phyloP scores from a whole-genome alignment of 768 basidiomycete genomes.

The Nidularia sp. region DNA sequence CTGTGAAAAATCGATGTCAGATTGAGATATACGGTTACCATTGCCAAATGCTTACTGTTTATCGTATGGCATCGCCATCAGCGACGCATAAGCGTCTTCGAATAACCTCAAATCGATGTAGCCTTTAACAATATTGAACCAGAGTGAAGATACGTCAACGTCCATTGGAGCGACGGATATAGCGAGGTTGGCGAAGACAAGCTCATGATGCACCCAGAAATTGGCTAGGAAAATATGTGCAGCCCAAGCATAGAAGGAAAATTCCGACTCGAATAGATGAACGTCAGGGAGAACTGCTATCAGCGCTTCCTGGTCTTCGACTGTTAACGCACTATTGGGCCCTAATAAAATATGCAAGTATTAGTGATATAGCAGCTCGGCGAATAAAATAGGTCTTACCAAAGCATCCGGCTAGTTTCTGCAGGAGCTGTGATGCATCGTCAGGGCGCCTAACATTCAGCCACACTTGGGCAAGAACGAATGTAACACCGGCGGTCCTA shows the following conservation, averaged over 20 bases:
- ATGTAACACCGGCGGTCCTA: constrained; percentile 69
- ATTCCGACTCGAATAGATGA: constrained; percentile 54
- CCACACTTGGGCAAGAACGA: constrained; percentile 67
- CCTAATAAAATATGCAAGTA: constrained; percentile 24
- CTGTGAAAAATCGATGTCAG: constrained; percentile 32
- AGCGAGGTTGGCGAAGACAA: constrained; percentile 75
- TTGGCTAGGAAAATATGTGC: constrained; percentile 69
- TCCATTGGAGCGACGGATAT: constrained; percentile 60
- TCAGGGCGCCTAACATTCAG: constrained; percentile 63
- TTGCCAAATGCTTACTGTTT: constrained; percentile 59
- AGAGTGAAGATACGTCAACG: constrained; percentile 62
- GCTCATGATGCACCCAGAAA: constrained; percentile 54
- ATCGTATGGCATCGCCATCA: constrained; percentile 72
- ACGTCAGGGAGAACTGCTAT: constrained; percentile 55
- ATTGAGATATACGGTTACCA: constrained; percentile 1
- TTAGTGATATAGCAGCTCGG: constrained; percentile 3
- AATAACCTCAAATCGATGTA: constrained; percentile 69
- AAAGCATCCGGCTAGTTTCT: constrained; percentile 72
- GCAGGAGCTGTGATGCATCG: constrained; percentile 69
- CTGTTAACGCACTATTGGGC: constrained; percentile 43
- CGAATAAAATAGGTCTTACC: constrained; percentile 40
- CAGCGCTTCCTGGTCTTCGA: constrained; percentile 64
- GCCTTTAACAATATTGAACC: constrained; percentile 76
- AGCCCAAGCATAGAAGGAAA: constrained; percentile 75
- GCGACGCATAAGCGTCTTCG: constrained; percentile 82